Evolutionary conservation across 352 stramenopile species (phyloP), one percentile per base, ranked within the genome.

Genomic region (Pythium phragmiticola): DNA sequence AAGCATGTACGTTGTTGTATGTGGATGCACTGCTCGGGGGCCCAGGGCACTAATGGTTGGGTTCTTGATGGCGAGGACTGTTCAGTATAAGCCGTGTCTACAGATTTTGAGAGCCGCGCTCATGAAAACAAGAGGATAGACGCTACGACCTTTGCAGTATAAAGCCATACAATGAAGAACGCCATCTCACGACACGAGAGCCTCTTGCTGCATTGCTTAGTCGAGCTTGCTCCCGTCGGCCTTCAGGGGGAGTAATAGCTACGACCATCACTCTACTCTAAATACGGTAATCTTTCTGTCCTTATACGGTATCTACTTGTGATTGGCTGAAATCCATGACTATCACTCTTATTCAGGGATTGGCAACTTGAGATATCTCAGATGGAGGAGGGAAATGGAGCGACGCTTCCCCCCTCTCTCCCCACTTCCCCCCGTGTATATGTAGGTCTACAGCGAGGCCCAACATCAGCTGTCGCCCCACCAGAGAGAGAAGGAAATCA

Each of bases 1-100:
- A 91, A 91, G 59, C 75, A 89, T 51, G 78, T 87, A 80, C 57
- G 77, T 80, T 11, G 33, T 0, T 42, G 17, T 47, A 7, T 1
- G 13, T 37, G 8, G 13, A 33, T 13, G 30, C 8, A 58, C 26
- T 30, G 26, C 26, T 5, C 3, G 26, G n/a, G 17, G 21, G 13
- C 49, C 33, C 7, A 36, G 21, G 51, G 21, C 21, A 54, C 33
- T 57, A 11, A 46, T 30, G 12, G 19, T 57, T 43, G 19, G 50
- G 33, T 17, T 42, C 30, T 42, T 6, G 34, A n/a, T 21, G n/a
- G 28, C 36, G 36, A 1, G 34, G 17, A 13, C 0, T 51, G 19
- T 26, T 37, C 19, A 70, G 64, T 70, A 63, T 28, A 57, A 65
- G 52, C 51, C 57, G 12, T 70, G 64, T 58, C 7, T 65, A 49